Conservation (phyloP, 1,139 yeast species). For the Candida tetrigidarum region DNA sequence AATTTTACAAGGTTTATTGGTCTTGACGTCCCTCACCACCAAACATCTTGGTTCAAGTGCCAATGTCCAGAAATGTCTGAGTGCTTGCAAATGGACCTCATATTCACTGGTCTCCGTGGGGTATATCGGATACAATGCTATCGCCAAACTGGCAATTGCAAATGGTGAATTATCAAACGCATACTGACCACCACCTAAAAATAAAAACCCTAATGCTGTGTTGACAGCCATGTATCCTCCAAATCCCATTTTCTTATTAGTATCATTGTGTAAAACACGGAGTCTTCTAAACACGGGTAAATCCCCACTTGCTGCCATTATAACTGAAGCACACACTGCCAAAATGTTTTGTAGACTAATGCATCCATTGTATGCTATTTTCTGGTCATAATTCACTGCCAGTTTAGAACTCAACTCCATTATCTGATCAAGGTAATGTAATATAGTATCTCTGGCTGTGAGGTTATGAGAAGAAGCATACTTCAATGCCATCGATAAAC, state of each 20-base stretch:
- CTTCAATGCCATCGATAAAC: conserved; percentile 75
- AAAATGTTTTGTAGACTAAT: conserved; percentile 62
- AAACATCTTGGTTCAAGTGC: conserved; percentile 84
- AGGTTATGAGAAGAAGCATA: conserved; percentile 72
- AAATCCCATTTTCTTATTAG: conserved; percentile 52
- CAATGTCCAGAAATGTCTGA: conserved; percentile 91
- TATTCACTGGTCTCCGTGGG: conserved; percentile 51
- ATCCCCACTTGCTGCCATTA: conserved; percentile 95
- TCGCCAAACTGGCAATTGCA: conserved; percentile 73
- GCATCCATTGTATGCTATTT: conserved; percentile 60
- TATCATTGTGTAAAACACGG: conserved; percentile 66
- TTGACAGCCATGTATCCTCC: conserved; percentile 83
- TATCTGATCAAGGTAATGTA: conserved; percentile 64
- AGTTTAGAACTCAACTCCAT: conserved; percentile 55
- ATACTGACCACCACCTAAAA: conserved; percentile 92
- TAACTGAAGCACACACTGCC: conserved; percentile 66
- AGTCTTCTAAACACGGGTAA: conserved; percentile 74
- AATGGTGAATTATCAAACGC: conserved; percentile 70
- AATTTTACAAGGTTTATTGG: conserved; percentile 55
- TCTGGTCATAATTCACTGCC: conserved; percentile 60
- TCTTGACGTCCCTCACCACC: conserved; percentile 69
- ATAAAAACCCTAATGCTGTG: conserved; percentile 84
- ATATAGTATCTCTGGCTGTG: conserved; percentile 60
- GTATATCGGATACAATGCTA: conserved; percentile 76
- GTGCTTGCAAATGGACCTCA: conserved; percentile 78